Percentiles rank a stretch among this genome's conserved stretches.
Evolutionary conservation across 257 asterid genomes (phyloP).

Genomic region (Mentha longifolia): DNA sequence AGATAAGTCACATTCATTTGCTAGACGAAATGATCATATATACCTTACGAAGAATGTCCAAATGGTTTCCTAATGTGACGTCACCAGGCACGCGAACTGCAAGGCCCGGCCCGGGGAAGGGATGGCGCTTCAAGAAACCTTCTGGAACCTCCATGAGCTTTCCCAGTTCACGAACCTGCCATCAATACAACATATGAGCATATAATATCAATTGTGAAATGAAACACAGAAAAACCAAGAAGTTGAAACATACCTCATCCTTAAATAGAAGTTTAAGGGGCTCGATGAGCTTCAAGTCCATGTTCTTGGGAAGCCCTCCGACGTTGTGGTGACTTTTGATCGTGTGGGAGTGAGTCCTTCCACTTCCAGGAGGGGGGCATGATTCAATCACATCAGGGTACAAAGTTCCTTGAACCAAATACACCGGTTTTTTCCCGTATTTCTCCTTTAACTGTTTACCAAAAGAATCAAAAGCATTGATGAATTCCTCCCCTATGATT

Average conservation of each 20-base stretch:
- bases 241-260: constrained; percentile 72
- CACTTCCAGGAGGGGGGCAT: constrained; percentile 99
- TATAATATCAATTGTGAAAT: constrained; percentile 3
- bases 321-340: constrained; percentile 98
- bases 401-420: constrained; percentile 94
- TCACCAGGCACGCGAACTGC: constrained; percentile 94
- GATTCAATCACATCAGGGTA: constrained; percentile 98
- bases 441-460: constrained; percentile 73
- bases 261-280: constrained; percentile 95
- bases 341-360: constrained; percentile 95
- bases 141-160: constrained; percentile 74
- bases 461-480: constrained; percentile 76
- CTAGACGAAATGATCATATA: constrained; percentile 7
- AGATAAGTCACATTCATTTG: constrained; percentile 8
- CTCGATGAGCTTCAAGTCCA: constrained; percentile 94
- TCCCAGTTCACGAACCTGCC: constrained; percentile 89
- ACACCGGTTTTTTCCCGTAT: constrained; percentile 70
- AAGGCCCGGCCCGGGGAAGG: constrained; percentile 97
- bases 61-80: constrained; percentile 76
- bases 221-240: not conserved
- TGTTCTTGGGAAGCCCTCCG: constrained; percentile 97
- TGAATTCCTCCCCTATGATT: constrained; percentile 91
- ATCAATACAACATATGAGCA: constrained; percentile 3
- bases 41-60: constrained; percentile 91
- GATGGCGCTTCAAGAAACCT: constrained; percentile 81